A percentile compares a stretch with the other conserved stretches of the same genome.
These are phyloP conservation scores for Vanrija pseudolonga DNA, from an alignment of 1,284 basidiomycete species.

Conservation along the genomic window DNA sequence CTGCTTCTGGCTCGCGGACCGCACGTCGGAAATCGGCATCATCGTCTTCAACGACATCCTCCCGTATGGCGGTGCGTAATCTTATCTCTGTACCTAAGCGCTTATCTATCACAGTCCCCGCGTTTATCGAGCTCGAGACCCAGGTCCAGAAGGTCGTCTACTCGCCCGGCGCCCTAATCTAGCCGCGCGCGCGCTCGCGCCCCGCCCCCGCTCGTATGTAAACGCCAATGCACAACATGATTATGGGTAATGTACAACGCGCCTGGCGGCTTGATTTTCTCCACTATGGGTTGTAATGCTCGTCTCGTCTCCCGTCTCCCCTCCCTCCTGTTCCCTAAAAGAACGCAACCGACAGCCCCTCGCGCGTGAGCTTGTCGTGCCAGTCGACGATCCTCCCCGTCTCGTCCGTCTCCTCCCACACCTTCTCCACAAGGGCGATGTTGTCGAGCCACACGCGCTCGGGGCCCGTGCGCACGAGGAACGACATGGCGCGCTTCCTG, in stretches of 20 bases:
- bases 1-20: constrained; percentile 24
- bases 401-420: constrained; percentile 32
- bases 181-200: too few species aligned
- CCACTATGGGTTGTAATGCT: not conserved
- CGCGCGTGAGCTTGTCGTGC: constrained; percentile 30
- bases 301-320: not conserved
- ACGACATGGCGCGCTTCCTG: constrained; percentile 21
- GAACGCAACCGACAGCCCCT: constrained; percentile 29
- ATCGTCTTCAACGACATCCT: too few species aligned
- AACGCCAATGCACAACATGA: too few species aligned
- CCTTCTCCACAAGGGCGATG: constrained; percentile 27
- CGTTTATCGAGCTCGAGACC: constrained; percentile 13
- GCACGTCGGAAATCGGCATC: constrained; percentile 11
- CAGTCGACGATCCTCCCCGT: constrained; percentile 27
- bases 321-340: constrained; percentile 12
- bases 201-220: too few species aligned
- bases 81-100: too few species aligned
- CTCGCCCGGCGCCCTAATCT: constrained; percentile 9
- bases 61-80: too few species aligned
- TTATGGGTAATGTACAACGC: too few species aligned
- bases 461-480: constrained; percentile 23
- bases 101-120: constrained; percentile 10
- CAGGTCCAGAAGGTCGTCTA: constrained; percentile 16
- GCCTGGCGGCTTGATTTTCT: too few species aligned
- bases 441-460: constrained; percentile 34